Evolutionary conservation across 2,329 filamentous ascomycete genomes (phyloP), one percentile per base, ranked within the genome.

Genomic region (Pestalotiopsis sp.): DNA sequence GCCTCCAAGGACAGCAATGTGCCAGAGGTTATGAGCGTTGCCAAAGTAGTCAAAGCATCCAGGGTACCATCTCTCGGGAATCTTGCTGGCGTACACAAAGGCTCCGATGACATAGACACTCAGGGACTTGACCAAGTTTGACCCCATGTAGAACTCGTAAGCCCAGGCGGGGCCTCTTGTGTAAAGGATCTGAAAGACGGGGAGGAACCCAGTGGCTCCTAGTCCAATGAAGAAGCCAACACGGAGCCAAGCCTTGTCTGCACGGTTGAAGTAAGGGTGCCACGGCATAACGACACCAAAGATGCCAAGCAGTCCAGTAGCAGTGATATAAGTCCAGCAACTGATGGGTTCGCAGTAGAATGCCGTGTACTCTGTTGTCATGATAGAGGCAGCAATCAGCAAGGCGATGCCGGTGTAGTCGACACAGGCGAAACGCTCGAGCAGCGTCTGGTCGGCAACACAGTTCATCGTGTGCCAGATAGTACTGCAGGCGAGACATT

Each of bases 391-490:
- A 2, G 96, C 94, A 65, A 99, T 96, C 31, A 99, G 88, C 64
- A 99, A 85, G 1, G 95, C 97, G 73, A 99, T 99, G 67, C 96
- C 96, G 0, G 96, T 98, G 82, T 99, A 99, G 80, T 99, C 96
- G 69, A 99, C 94, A 79, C 96, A 99, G 20, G 96, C 96, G 76
- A 99, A 98, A 70, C 94, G 92, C 78, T 97, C 96, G 82, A 99
- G 92, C 57, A 97, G 88, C 23, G 90, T 89, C 76, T 97, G 91
- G 73, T 97, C 93, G 20, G 95, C 94, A 67, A 98, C 97, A 75
- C 93, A 94, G 83, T 95, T 97, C 94, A 99, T 98, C 31, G 96
- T 98, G 83, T 99, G 96, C 96, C 96, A 99, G 77, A 98, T 90
- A 71, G 92, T 95, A 71, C 93, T 97, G 90, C 96, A 99, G 77